These are phyloP conservation scores for Neonectria sp. DNA, from an alignment of 2,329 filamentous ascomycete species.

Conservation along the genomic window DNA sequence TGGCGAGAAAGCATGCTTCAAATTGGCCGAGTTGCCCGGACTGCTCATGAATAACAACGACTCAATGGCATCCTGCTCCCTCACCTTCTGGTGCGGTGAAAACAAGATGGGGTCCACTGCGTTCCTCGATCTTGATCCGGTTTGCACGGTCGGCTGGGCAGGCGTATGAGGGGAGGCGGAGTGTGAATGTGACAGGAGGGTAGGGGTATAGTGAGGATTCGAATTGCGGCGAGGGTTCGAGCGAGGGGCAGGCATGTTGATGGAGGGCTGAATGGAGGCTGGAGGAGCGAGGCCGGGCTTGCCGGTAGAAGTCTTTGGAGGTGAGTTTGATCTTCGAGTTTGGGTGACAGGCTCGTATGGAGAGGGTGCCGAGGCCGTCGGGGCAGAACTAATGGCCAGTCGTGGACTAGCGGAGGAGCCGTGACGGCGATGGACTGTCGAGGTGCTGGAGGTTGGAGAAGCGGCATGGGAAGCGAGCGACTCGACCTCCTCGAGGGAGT, in stretches of 20 bases:
- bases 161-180: conserved; percentile 64
- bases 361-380: conserved; percentile 49
- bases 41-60: conserved; percentile 87
- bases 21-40: conserved; percentile 78
- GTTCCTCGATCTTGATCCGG: conserved; percentile 50
- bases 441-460: conserved; percentile 73
- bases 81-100: conserved; percentile 74
- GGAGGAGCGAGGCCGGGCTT: conserved; percentile 65
- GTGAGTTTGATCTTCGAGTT: conserved; percentile 54
- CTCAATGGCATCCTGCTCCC: conserved; percentile 87
- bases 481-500: conserved; percentile 84
- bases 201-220: conserved; percentile 64
- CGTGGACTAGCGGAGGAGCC: conserved; percentile 70
- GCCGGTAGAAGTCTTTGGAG: conserved; percentile 53
- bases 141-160: conserved; percentile 52
- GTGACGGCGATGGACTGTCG: conserved; percentile 67
- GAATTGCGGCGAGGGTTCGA: conserved; percentile 66
- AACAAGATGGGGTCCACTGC: conserved; percentile 70
- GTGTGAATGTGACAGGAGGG: conserved; percentile 65
- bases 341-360: conserved; percentile 47
- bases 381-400: conserved; percentile 50
- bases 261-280: conserved; percentile 68
- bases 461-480: conserved; percentile 78
- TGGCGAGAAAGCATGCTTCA: conserved; percentile 69
- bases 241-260: conserved; percentile 50